Percentiles rank a stretch among this genome's conserved stretches.
Conservation (phyloP, 768 basidiomycete species). For the Russula brevipes region DNA sequence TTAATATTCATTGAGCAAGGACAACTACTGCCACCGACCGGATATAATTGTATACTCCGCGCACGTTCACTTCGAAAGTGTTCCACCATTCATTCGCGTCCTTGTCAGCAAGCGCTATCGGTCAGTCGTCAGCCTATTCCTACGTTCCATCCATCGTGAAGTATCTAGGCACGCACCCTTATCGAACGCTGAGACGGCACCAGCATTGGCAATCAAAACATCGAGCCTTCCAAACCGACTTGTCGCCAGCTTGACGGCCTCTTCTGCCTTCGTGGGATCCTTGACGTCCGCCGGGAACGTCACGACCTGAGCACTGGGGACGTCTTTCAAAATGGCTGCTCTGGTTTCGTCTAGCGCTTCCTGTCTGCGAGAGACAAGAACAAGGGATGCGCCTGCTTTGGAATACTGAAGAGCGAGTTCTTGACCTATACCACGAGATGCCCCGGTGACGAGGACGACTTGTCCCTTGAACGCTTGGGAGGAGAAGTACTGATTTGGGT, state of each 20-base stretch:
- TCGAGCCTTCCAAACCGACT: conserved; percentile 31
- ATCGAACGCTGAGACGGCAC: conserved; percentile 1
- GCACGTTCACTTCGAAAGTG: conserved; percentile 11
- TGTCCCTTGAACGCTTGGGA: conserved; percentile 25
- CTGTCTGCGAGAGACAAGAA: conserved; percentile 26
- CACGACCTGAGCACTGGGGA: conserved; percentile 21
- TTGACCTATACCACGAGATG: conserved; percentile 30
- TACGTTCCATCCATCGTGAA: too few species aligned
- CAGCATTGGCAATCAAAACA: conserved; percentile 31
- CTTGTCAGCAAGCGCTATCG: not conserved
- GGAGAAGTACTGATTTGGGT: conserved; percentile 25
- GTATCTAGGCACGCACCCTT: not conserved
- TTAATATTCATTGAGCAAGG: not conserved
- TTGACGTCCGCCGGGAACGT: conserved; percentile 29
- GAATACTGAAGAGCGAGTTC: conserved; percentile 29
- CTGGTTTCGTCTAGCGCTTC: conserved; percentile 26
- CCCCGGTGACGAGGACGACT: conserved; percentile 31
- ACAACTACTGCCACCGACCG: conserved; percentile 5
- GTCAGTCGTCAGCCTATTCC: not conserved
- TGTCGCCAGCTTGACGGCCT: conserved; percentile 27
- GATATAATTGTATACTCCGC: conserved; percentile 14
- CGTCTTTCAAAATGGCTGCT: conserved; percentile 21
- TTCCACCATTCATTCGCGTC: conserved; percentile 14
- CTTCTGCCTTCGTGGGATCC: conserved; percentile 24
- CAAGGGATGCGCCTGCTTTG: conserved; percentile 30